Evolutionary conservation across 306 rosid genomes (phyloP), one percentile per base, ranked within the genome.

Genomic region (Prunus mume): DNA sequence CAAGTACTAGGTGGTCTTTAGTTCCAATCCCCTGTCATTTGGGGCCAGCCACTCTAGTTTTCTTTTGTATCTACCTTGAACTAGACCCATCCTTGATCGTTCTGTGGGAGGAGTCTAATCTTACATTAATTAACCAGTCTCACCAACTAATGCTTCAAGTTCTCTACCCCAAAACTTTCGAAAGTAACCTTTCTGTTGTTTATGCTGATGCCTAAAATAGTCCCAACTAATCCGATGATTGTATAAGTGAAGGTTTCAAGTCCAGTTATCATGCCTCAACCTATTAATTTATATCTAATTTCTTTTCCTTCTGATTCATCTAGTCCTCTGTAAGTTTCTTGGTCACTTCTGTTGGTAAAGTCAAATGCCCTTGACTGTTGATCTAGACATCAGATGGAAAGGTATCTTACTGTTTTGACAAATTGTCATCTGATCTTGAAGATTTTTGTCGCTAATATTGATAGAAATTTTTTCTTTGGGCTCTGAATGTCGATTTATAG

Each of bases 261-360:
- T 69, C 3, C 47, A 32, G 34, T 15, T 19, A 1, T 45, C 38
- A 46, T 20, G 32, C 19, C 19, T 66, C 30, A 66, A 5, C 12
- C 43, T 38, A 38, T 38, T 38, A 38, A 13, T 22, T 45, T 25
- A 11, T 32, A 10, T 19, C 17, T 28, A 8, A 32, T 34, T 32
- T 19, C 12, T 65, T 10, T n/a, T 43, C 12, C 71, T 67, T 67
- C 30, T 22, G 43, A 45, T n/a, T 67, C 54, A 45, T 67, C 30
- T 45, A 67, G 54, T 67, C 71, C n/a, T 67, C 71, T 22, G 71
- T 46, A 22, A 46, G 72, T 45, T 46, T 46, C 72, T 67, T 56
- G 24, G n/a, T 56, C 12, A 38, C 18, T 43, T 10, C 5, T 68
- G 22, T 22, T 45, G 56, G 72, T 68, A 24, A 43, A 68, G 11